phyloP scores from a whole-genome alignment of 2,329 filamentous ascomycete genomes.

The Colletotrichum sidae region DNA sequence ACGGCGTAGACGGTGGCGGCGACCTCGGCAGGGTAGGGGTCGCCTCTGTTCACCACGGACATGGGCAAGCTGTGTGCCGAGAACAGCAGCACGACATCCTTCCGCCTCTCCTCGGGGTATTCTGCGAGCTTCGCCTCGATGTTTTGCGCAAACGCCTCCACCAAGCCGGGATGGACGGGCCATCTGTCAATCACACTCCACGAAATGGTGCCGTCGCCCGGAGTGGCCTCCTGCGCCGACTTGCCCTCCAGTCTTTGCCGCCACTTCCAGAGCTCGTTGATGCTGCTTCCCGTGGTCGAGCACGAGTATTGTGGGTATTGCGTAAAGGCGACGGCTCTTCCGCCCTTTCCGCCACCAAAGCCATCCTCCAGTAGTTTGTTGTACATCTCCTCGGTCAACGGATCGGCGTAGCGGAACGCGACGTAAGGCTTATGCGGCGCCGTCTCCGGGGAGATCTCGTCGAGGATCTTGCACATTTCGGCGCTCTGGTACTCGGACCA shows the following conservation, averaged over 20 bases:
- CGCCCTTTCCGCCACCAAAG: slow-evolving; percentile 90
- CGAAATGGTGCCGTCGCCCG: slow-evolving; percentile 77
- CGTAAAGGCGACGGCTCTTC: slow-evolving; percentile 94
- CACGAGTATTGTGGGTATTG: slow-evolving; percentile 99
- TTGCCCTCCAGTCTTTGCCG: slow-evolving; percentile 88
- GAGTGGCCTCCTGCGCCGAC: slow-evolving; percentile 61
- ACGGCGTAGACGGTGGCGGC: slow-evolving; percentile 96
- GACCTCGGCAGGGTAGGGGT: slow-evolving; percentile 95
- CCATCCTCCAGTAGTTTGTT: slow-evolving; percentile 84
- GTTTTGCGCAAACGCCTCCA: slow-evolving; percentile 92
- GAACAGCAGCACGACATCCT: slow-evolving; percentile 88
- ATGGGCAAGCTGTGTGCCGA: slow-evolving; percentile 97
- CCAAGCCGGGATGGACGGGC: slow-evolving; percentile 90
- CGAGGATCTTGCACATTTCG: slow-evolving; percentile 98
- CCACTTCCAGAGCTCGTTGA: slow-evolving; percentile 99
- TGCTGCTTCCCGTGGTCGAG: slow-evolving; percentile 93
- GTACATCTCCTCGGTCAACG: slow-evolving; percentile 96
- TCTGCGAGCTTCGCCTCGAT: slow-evolving; percentile 87
- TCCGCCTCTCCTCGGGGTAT: slow-evolving; percentile 84
- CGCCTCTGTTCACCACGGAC: slow-evolving; percentile 95
- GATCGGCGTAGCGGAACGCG: slow-evolving; percentile 94
- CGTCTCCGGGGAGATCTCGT: slow-evolving; percentile 89
- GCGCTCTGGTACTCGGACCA: slow-evolving; percentile 96
- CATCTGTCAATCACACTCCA: slow-evolving; percentile 99
- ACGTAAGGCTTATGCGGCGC: slow-evolving; percentile 98